A percentile compares a stretch with the other conserved stretches of the same genome.
Conservation (phyloP, 2,329 filamentous ascomycete genomes). For the Neurospora crassa region DNA sequence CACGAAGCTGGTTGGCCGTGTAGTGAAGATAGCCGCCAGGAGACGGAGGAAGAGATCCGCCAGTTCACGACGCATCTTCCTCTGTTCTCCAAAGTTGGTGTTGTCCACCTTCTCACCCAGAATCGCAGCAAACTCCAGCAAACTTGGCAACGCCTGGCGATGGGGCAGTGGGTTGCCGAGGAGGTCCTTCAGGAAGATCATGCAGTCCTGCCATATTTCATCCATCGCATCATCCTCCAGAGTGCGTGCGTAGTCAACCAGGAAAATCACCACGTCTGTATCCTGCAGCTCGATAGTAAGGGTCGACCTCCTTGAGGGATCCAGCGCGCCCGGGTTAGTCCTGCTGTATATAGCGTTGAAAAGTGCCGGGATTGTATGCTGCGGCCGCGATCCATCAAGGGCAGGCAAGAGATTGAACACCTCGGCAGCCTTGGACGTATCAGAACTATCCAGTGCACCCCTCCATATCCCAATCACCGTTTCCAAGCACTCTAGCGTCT, state of each 20-base stretch:
- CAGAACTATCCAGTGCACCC: constrained; percentile 34
- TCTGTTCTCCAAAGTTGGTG: constrained; percentile 91
- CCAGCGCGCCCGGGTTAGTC: constrained; percentile 73
- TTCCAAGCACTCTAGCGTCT: constrained; percentile 87
- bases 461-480: constrained; percentile 83
- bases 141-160: constrained; percentile 73
- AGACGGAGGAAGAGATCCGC: constrained; percentile 83
- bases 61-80: constrained; percentile 81
- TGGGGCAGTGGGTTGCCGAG: constrained; percentile 92
- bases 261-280: constrained; percentile 74
- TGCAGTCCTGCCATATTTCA: constrained; percentile 95
- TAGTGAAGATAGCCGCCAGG: constrained; percentile 89
- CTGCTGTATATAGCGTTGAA: constrained; percentile 96
- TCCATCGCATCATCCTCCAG: constrained; percentile 96
- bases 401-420: constrained; percentile 85
- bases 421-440: constrained; percentile 44
- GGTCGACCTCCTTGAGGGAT: constrained; percentile 73
- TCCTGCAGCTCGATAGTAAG: constrained; percentile 79
- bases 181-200: constrained; percentile 80
- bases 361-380: constrained; percentile 83
- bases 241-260: constrained; percentile 82
- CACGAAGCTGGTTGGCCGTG: constrained; percentile 64
- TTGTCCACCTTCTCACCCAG: constrained; percentile 95
- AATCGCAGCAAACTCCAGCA: constrained; percentile 83
- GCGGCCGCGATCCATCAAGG: constrained; percentile 80